Evolutionary conservation across 805 yeast genomes (phyloP).

Genomic region (Saccharomycopsis selenospora): DNA sequence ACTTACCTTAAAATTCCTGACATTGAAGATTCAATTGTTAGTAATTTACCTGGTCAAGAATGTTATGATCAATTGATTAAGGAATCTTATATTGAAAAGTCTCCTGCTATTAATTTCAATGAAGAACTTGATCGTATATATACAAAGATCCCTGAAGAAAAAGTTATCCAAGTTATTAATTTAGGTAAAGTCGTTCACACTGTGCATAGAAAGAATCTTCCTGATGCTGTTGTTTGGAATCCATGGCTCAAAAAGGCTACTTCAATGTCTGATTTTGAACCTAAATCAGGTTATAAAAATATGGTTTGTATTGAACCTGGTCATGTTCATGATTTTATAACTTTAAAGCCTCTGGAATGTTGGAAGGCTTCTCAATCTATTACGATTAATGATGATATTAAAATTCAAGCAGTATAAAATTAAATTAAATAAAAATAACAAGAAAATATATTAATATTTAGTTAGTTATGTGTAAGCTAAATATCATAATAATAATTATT

Average conservation of each 20-base stretch:
- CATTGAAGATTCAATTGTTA: conserved; percentile 67
- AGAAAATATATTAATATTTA: too few species aligned
- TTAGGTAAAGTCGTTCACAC: conserved; percentile 66
- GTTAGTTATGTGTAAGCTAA: too few species aligned
- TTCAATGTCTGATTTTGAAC: conserved; percentile 83
- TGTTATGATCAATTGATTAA: conserved; percentile 72
- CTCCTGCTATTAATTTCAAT: conserved; percentile 65
- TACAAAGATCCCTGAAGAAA: conserved; percentile 46
- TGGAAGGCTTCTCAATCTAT: conserved; percentile 69
- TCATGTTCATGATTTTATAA: conserved; percentile 60
- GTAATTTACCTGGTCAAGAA: conserved; percentile 65
- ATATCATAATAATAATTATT: too few species aligned
- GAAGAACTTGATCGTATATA: conserved; percentile 86
- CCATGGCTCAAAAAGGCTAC: conserved; percentile 87
- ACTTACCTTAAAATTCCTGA: conserved; percentile 75
- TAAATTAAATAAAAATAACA: too few species aligned
- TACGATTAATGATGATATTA: conserved; percentile 48
- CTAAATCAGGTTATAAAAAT: conserved; percentile 70
- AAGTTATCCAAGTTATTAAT: conserved; percentile 59
- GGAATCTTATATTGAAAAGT: conserved; percentile 55
- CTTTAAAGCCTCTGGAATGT: conserved; percentile 58
- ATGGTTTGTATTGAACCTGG: conserved; percentile 98
- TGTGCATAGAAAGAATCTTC: conserved; percentile 54
- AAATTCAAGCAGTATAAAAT: conserved; percentile 44
- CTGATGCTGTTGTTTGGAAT: conserved; percentile 88